phyloP scores from a whole-genome alignment of 306 rosid species.

The Lathyrus tuberosus region DNA sequence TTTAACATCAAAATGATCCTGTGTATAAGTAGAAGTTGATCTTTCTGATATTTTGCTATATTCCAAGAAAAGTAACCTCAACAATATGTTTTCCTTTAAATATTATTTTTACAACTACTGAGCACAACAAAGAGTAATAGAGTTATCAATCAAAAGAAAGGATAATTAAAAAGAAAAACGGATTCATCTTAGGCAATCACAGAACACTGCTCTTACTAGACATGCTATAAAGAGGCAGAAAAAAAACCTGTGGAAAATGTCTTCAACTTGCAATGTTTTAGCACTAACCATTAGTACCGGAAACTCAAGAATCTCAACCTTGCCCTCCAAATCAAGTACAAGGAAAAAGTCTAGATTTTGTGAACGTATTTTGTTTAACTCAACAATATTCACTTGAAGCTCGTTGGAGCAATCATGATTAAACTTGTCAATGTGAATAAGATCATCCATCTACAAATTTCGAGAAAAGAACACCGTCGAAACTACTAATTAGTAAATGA shows the following conservation, averaged over 20 bases:
- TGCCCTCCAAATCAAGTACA: constrained; percentile 98
- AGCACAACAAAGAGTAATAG: constrained; percentile 1
- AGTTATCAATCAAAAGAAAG: constrained; percentile 3
- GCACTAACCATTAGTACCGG: constrained; percentile 79
- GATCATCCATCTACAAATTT: constrained; percentile 80
- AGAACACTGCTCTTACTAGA: constrained; percentile 30
- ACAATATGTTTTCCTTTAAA: not conserved
- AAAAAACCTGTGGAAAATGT: constrained; percentile 90
- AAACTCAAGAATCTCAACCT: constrained; percentile 93
- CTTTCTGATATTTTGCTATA: not conserved
- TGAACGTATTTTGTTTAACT: constrained; percentile 44
- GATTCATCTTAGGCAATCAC: constrained; percentile 26
- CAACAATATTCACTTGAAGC: constrained; percentile 60
- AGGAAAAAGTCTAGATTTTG: constrained; percentile 82
- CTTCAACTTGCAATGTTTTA: constrained; percentile 69
- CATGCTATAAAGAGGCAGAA: constrained; percentile 40
- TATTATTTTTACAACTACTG: constrained; percentile 2
- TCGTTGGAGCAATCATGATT: constrained; percentile 78
- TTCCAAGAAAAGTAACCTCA: constrained; percentile 16
- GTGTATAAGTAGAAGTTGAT: constrained; percentile 21
- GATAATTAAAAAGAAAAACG: not conserved
- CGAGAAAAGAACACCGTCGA: constrained; percentile 6
- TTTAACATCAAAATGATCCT: not conserved
- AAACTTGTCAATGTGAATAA: constrained; percentile 70
- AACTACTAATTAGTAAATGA: too few relatives aligned